A percentile compares a stretch with the other conserved stretches of the same genome.
Evolutionary conservation across 257 asterid genomes (phyloP).

Genomic region (Nicotiana tomentosiformis): DNA sequence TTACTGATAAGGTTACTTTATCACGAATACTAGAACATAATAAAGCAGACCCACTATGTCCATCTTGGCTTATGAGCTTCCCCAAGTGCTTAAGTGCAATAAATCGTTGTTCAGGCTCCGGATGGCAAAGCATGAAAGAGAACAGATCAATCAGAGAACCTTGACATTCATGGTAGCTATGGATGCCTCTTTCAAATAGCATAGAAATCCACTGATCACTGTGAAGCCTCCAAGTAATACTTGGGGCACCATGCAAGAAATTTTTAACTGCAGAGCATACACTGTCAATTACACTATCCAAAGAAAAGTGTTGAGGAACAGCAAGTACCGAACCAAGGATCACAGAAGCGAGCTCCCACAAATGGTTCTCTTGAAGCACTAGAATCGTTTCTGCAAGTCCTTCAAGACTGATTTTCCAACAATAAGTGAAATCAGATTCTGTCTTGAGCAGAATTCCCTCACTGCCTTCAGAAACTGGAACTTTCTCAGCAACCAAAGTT

Average conservation of each 20-base stretch:
- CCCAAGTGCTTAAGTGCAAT: slow-evolving; percentile 81
- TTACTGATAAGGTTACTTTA: slow-evolving; percentile 34
- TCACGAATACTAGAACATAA: slow-evolving; percentile 30
- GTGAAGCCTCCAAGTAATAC: slow-evolving; percentile 67
- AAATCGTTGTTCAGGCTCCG: slow-evolving; percentile 93
- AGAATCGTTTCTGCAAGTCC: slow-evolving; percentile 55
- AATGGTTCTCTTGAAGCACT: slow-evolving; percentile 56
- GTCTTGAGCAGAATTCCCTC: slow-evolving; percentile 26
- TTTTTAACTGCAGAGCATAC: slow-evolving; percentile 54
- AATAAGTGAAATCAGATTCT: slow-evolving; percentile 27
- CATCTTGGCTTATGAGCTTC: slow-evolving; percentile 58
- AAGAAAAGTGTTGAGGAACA: slow-evolving; percentile 44
- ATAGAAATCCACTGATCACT: slow-evolving; percentile 63
- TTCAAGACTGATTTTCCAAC: slow-evolving; percentile 57
- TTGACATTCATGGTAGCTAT: slow-evolving; percentile 44
- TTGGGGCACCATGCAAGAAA: slow-evolving; percentile 68
- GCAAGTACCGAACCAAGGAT: slow-evolving; percentile 63
- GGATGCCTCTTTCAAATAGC: slow-evolving; percentile 56
- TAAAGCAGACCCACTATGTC: slow-evolving; percentile 34
- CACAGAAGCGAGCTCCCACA: slow-evolving; percentile 85
- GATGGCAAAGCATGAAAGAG: slow-evolving; percentile 70
- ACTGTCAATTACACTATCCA: slow-evolving; percentile 47
- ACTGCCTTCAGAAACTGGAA: slow-evolving; percentile 20
- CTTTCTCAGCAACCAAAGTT: slow-evolving; percentile 31
- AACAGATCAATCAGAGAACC: slow-evolving; percentile 56